Base-by-base conservation (phyloP, 345 rosid genomes). In the Theobroma cacao region DNA sequence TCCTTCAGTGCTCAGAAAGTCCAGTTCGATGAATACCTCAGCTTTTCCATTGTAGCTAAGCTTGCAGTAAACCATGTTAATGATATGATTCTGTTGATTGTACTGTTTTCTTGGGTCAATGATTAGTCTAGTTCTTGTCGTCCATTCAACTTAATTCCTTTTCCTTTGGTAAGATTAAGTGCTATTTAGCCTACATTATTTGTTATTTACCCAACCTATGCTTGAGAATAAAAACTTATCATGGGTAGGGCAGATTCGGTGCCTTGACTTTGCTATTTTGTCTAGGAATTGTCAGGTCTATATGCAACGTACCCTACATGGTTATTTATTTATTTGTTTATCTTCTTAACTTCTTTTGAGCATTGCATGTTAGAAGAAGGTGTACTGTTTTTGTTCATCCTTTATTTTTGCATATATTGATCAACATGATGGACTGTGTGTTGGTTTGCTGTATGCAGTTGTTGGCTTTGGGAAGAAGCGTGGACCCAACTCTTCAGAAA, bases 401-500 rank as follows among this genome's bases (percentile, higher is more conserved):
- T 59, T 33, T 7, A 38, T 47, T 13, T 47, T 12, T 43, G 52
- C 73, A 68, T 28, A 1, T 30, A 45, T 45, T 47, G 55, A 69
- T 6, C 45, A 40, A 5, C 24, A 2, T 24, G n/a, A 6, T 15
- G 22, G 34, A 43, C 43, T 22, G 53, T 33, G 22, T 31, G 4
- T n/a, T 11, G 48, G n/a, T 60, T 31, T 63, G 26, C 36, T 78
- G 40, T 73, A 9, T 85, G 80, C 86, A 85, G 88, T 85, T 78
- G 88, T 83, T 73, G 88, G 88, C 28, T 85, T 85, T 55, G 86
- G 88, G 14, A 85, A 85, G 86, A 85, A 85, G 83, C 81, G 88
- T 58, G 88, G 88, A 85, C 88, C 88, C 14, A 85, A 85, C 81
- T 85, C 88, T 22, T 85, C 88, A 4, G 86, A 85, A 83, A 85